These are phyloP conservation scores for Pontederia crassipes DNA, from an alignment of 176 grass and related monocot species.

Conservation along the genomic window DNA sequence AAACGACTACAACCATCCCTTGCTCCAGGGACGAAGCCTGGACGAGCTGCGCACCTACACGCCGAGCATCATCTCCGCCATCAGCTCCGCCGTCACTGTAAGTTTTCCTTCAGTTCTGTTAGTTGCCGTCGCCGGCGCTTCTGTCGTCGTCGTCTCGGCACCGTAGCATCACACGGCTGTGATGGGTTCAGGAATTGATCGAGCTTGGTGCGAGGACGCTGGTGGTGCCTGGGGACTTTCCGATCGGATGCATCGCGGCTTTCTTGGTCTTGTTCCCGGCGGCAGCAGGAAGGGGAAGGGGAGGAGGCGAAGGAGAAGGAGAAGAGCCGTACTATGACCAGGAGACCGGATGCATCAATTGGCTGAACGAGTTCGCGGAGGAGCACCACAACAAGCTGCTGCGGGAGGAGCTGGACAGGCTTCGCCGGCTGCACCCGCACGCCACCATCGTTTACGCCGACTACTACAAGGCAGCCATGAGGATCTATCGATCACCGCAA, in stretches of 20 bases:
- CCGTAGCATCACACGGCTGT: too few relatives aligned
- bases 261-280: slow-evolving; percentile 46
- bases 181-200: slow-evolving; percentile 56
- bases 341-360: slow-evolving; percentile 60
- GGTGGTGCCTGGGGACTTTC: slow-evolving; percentile 76
- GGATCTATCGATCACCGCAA: slow-evolving; percentile 41
- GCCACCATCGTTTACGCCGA: slow-evolving; percentile 61
- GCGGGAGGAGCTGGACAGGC: slow-evolving; percentile 32
- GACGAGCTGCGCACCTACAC: slow-evolving; percentile 55
- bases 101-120: background rate
- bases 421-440: slow-evolving; percentile 35
- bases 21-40: slow-evolving; percentile 23
- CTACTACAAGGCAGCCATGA: slow-evolving; percentile 71
- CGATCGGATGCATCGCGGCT: slow-evolving; percentile 61
- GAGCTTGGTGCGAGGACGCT: slow-evolving; percentile 56
- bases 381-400: slow-evolving; percentile 67
- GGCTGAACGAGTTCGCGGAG: slow-evolving; percentile 66
- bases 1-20: slow-evolving; percentile 82
- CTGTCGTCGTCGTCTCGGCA: too few relatives aligned
- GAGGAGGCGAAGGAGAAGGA: slow-evolving; percentile 21
- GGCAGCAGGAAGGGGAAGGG: slow-evolving; percentile 7
- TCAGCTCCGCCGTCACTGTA: slow-evolving; percentile 60
- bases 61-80: slow-evolving; percentile 47
- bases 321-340: slow-evolving; percentile 40
- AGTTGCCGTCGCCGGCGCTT: too few relatives aligned